Base-by-base conservation (phyloP, 306 rosid species). In the Quercus dentata region DNA sequence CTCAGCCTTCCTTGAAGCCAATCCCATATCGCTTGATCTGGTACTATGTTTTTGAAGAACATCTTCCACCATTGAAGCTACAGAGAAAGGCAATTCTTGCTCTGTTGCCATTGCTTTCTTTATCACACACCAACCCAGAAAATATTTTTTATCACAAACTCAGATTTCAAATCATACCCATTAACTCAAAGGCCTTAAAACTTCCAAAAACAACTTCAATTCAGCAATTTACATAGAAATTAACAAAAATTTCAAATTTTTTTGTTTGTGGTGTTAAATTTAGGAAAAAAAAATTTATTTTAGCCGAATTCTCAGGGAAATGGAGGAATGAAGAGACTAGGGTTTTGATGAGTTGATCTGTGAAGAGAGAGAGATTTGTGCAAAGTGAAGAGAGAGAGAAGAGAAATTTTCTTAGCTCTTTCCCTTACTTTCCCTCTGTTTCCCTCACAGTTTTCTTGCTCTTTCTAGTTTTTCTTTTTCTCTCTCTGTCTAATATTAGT, bases 61-160 rank as follows among this genome's bases (percentile, higher is more conserved):
- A 55, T 89, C 92, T 80, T 96, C 89, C 9, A 96, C 87, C 77
- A 93, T 83, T 74, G 99, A 91, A 79, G 84, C 87, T 68, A 91
- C 76, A 62, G 95, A 89, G 84, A 88, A 89, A 64, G 97, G 82
- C 79, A 86, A 80, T 21, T 30, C 80, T 77, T 85, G 93, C 67
- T 90, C 98, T 64, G 88, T 76, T 14, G 83, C 85, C 97, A 92
- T 92, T 77, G 44, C 75, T 54, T 49, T 49, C 17, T 61, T 23
- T 17, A 33, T 68, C 72, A 68, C 72, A 10, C 20, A 68, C 72
- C 38, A 46, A 70, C 18, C 33, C 77, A 30, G 18, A 69, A 63
- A 72, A 67, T 14, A 8, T 25, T 54, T 28, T 11, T 13, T 59
- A 56, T 63, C 38, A 68, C 52, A 87, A 70, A 68, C 44, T 52